Percentiles rank a stretch among this genome's conserved stretches.
Conservation (phyloP, 352 stramenopile species). For the Phytophthora pseudosyringae region DNA sequence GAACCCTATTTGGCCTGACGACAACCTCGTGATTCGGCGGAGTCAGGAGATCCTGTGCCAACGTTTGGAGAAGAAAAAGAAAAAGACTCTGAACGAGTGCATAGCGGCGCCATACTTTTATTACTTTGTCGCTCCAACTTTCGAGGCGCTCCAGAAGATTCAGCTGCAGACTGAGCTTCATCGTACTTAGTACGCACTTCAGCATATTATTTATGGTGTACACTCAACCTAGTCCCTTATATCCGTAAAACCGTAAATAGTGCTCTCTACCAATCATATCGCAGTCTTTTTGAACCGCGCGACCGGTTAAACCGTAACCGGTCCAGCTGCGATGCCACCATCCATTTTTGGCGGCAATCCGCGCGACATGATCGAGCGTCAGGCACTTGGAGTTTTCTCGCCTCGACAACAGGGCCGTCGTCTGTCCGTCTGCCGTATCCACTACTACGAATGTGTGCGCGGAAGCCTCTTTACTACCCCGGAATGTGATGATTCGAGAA, state of each 20-base stretch:
- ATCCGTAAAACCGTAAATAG: conserved; percentile 9
- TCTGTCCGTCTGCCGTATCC: background rate
- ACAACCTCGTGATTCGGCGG: too few relatives aligned
- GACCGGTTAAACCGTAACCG: conserved; percentile 32
- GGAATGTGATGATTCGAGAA: conserved; percentile 89
- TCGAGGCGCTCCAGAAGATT: too few relatives aligned
- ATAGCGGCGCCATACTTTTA: too few relatives aligned
- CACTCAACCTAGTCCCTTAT: background rate
- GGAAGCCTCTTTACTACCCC: conserved; percentile 14
- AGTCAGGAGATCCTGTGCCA: too few relatives aligned
- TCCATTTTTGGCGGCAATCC: conserved; percentile 21
- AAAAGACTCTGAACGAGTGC: too few relatives aligned
- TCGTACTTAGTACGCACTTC: background rate
- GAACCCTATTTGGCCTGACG: too few relatives aligned
- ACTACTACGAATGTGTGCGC: conserved; percentile 14
- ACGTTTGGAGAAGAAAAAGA: too few relatives aligned
- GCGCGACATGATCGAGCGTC: background rate
- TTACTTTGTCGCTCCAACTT: too few relatives aligned
- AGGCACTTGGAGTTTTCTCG: conserved; percentile 23
- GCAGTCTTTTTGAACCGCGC: conserved; percentile 5
- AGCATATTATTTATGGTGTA: conserved; percentile 1
- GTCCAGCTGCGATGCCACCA: conserved; percentile 25
- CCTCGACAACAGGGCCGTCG: conserved; percentile 13
- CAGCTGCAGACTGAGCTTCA: too few relatives aligned
- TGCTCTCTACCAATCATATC: conserved; percentile 12